Percentiles rank a stretch among this genome's conserved stretches.
These are phyloP conservation scores for Senna tora DNA, from an alignment of 306 rosid genomes.

Conservation along the genomic window DNA sequence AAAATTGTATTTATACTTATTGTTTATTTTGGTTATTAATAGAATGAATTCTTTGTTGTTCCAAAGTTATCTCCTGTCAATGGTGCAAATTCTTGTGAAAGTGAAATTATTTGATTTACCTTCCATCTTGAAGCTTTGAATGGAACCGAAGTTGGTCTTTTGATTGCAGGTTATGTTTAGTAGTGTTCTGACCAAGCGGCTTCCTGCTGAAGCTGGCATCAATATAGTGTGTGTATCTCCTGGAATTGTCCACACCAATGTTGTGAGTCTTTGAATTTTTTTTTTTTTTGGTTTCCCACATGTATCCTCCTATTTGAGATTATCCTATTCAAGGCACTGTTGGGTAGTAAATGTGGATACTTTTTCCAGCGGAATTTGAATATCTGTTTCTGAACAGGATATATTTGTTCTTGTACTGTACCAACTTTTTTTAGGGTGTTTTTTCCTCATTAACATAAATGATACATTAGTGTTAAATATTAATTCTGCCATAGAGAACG, in stretches of 20 bases:
- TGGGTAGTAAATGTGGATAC: no score
- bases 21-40: conserved; percentile 8
- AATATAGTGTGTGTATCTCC: conserved; percentile 86
- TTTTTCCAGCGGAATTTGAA: no score
- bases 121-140: conserved; percentile 30
- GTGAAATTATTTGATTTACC: conserved; percentile 33
- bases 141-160: conserved; percentile 27
- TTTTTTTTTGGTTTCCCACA: conserved; percentile 1
- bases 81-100: conserved; percentile 33
- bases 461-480: neutral
- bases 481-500: conserved; percentile 4
- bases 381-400: conserved; percentile 8
- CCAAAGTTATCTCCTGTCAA: conserved; percentile 6
- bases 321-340: no score
- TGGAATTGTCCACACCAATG: conserved; percentile 95
- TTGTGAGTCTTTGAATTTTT: conserved; percentile 65
- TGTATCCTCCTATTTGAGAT: no score
- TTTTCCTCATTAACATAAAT: neutral
- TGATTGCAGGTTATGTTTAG: conserved; percentile 89
- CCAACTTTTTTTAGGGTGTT: neutral
- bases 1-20: neutral
- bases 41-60: conserved; percentile 20
- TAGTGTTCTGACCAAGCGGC: conserved; percentile 78
- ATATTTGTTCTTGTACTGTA: neutral
- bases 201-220: conserved; percentile 86